These are phyloP conservation scores for Ophiocordyceps robertsii DNA, from an alignment of 2,329 filamentous ascomycete genomes.

Conservation along the genomic window DNA sequence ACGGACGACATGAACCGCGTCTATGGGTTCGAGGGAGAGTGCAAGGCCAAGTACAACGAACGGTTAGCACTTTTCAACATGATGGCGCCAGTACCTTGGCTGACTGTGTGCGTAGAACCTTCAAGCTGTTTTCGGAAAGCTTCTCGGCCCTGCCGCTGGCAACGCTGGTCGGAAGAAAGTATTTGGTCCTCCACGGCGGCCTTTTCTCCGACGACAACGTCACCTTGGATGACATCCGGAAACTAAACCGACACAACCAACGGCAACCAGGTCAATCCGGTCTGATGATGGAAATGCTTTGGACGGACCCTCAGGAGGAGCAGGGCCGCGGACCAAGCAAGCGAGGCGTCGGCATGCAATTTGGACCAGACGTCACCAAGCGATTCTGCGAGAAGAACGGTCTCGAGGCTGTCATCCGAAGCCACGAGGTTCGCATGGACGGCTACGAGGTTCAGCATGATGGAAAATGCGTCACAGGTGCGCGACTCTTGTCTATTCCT, in stretches of 20 bases:
- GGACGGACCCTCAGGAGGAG: constrained; percentile 86
- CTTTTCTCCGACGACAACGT: constrained; percentile 92
- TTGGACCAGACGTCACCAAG: constrained; percentile 92
- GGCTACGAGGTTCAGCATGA: constrained; percentile 98
- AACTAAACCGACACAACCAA: constrained; percentile 81
- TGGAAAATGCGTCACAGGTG: constrained; percentile 85
- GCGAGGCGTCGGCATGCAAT: constrained; percentile 90
- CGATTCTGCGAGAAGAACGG: constrained; percentile 94
- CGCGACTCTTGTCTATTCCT: constrained; percentile 10
- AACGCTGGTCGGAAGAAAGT: constrained; percentile 82
- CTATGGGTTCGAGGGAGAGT: constrained; percentile 97
- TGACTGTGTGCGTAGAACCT: constrained; percentile 39
- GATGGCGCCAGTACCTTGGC: not conserved
- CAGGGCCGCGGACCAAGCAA: constrained; percentile 89
- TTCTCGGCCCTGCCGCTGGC: constrained; percentile 90
- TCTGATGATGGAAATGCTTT: constrained; percentile 99
- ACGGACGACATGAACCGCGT: constrained; percentile 99
- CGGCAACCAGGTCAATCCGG: constrained; percentile 85
- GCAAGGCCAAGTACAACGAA: constrained; percentile 96
- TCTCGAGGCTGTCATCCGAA: constrained; percentile 87
- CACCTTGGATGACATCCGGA: constrained; percentile 84
- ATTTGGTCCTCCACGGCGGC: constrained; percentile 84
- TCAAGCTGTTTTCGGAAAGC: constrained; percentile 96
- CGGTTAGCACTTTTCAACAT: constrained; percentile 19
- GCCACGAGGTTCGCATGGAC: constrained; percentile 96